These are phyloP conservation scores for Inonotus obliquus DNA, from an alignment of 1,284 basidiomycete species.

Conservation along the genomic window DNA sequence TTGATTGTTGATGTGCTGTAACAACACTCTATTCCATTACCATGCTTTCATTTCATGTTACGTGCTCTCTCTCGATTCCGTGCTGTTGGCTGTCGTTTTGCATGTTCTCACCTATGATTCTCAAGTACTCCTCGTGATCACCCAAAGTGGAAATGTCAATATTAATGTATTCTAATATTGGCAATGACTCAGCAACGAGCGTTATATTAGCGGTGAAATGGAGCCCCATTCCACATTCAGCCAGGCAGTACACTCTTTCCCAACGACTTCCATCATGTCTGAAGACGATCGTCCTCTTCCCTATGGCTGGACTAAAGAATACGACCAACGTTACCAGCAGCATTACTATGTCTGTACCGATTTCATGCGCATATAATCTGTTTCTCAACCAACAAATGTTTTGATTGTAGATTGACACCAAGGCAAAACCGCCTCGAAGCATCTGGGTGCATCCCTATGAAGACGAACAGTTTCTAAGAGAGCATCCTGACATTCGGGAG, in stretches of 20 bases:
- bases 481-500: conserved; percentile 47
- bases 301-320: conserved; percentile 58
- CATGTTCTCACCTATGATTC: neutral
- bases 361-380: conserved; percentile 16
- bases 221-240: neutral
- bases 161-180: neutral
- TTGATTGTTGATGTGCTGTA: neutral
- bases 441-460: conserved; percentile 72
- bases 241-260: neutral
- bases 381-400: conserved; percentile 2
- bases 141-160: neutral
- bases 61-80: neutral
- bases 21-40: neutral
- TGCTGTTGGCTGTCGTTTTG: too few species aligned
- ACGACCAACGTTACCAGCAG: conserved; percentile 40
- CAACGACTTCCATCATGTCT: conserved; percentile 22
- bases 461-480: conserved; percentile 53
- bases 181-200: neutral
- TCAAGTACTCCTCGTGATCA: neutral
- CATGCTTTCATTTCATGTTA: neutral
- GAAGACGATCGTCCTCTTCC: conserved; percentile 38
- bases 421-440: conserved; percentile 54
- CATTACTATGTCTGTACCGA: conserved; percentile 38
- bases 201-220: neutral
- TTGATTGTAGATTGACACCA: conserved; percentile 53